These are phyloP conservation scores for Cladosporium sp. DNA, from an alignment of 2,329 filamentous ascomycete species.

Conservation along the genomic window DNA sequence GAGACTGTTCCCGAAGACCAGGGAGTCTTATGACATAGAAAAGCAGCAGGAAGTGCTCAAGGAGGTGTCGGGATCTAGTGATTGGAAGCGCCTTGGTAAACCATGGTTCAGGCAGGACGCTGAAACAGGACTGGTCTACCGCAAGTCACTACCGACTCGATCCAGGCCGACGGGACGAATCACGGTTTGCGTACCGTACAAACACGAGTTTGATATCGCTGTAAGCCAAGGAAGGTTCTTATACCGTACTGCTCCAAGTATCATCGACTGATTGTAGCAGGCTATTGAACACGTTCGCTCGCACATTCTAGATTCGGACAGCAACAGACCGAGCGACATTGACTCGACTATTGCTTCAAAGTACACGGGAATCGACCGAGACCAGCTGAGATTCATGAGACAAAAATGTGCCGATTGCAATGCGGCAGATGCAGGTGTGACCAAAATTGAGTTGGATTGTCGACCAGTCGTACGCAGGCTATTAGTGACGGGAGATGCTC, in stretches of 20 bases:
- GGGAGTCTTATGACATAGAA: background rate
- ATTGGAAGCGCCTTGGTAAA: background rate
- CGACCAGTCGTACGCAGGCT: background rate
- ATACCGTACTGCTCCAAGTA: background rate
- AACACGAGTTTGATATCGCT: background rate
- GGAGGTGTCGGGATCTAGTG: background rate
- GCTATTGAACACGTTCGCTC: background rate
- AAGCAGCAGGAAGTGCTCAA: background rate
- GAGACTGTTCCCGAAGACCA: background rate
- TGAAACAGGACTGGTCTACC: background rate
- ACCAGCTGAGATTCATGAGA: background rate
- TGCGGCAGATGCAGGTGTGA: background rate
- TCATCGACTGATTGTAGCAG: background rate
- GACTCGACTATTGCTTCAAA: background rate
- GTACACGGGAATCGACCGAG: background rate
- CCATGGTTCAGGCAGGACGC: background rate
- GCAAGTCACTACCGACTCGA: background rate
- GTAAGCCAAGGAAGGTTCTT: background rate
- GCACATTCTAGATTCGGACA: background rate
- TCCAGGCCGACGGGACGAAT: background rate
- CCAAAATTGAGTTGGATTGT: background rate
- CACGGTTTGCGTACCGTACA: background rate
- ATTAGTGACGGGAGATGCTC: background rate
- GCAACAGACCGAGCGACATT: background rate
- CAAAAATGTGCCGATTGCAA: background rate